phyloP scores from a whole-genome alignment of 1,284 basidiomycete genomes.

The Ustilago cynodontis region DNA sequence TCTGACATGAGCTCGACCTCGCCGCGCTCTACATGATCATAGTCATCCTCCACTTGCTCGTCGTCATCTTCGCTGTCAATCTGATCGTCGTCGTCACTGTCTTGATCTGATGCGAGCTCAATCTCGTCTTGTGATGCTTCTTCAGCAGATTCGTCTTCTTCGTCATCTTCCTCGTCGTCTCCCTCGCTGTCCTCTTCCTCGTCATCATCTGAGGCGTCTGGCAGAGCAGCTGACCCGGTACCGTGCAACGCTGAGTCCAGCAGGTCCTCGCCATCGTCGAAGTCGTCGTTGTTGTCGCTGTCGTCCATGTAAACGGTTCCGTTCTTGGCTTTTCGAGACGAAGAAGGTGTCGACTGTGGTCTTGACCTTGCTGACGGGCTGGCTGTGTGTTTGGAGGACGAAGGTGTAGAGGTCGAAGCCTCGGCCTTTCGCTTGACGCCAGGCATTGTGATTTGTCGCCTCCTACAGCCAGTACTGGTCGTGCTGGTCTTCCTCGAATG shows the following conservation, averaged over 20 bases:
- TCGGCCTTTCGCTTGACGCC: constrained; percentile 54
- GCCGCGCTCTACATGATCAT: constrained; percentile 37
- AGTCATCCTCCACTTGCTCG: constrained; percentile 52
- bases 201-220: constrained; percentile 34
- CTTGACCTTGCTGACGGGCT: constrained; percentile 22
- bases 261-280: constrained; percentile 62
- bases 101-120: constrained; percentile 47
- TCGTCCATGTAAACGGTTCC: constrained; percentile 27
- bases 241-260: constrained; percentile 46
- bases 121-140: constrained; percentile 28
- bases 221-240: constrained; percentile 44
- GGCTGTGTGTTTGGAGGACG: constrained; percentile 27
- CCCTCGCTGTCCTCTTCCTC: constrained; percentile 60
- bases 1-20: constrained; percentile 58
- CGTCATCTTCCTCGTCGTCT: constrained; percentile 47
- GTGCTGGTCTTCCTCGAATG: not conserved
- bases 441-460: constrained; percentile 32
- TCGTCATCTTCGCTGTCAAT: constrained; percentile 19
- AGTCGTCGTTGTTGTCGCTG: constrained; percentile 61
- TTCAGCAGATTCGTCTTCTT: constrained; percentile 42
- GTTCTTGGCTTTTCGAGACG: constrained; percentile 14
- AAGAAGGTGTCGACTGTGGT: constrained; percentile 13
- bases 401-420: constrained; percentile 22
- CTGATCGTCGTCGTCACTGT: constrained; percentile 9
- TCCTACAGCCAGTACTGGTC: not conserved